Conservation (phyloP, 2,329 filamentous ascomycete genomes). For the Aspergillus fumigatus region DNA sequence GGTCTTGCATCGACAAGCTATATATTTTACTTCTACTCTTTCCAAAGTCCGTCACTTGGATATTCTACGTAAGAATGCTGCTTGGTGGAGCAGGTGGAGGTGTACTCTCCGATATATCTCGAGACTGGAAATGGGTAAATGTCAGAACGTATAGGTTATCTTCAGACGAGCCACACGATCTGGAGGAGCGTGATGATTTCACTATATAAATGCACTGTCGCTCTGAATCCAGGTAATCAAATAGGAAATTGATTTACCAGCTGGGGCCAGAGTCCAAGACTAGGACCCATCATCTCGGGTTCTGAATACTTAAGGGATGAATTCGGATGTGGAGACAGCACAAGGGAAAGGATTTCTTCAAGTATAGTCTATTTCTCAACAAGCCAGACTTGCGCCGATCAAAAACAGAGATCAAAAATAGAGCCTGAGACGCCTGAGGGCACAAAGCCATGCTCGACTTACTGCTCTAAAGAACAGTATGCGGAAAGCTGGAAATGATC, state of each 20-base stretch:
- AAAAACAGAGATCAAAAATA: background rate
- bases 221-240: background rate
- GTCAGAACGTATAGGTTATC: background rate
- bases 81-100: too few relatives aligned
- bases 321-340: background rate
- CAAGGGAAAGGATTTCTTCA: background rate
- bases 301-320: background rate
- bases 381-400: background rate
- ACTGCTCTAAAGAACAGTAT: background rate
- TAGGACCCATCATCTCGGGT: background rate
- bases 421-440: background rate
- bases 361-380: background rate
- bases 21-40: too few relatives aligned
- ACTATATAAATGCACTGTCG: background rate
- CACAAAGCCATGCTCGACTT: background rate
- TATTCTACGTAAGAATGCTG: background rate
- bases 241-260: background rate
- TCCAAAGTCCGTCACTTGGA: background rate
- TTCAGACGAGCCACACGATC: background rate
- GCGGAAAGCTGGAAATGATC: conserved; percentile 13
- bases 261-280: background rate
- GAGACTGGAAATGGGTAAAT: background rate
- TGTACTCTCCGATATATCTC: background rate
- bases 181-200: background rate
- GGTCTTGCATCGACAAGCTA: too few relatives aligned